Conservation (phyloP, 768 basidiomycete genomes). For the Tylopilus sp. region DNA sequence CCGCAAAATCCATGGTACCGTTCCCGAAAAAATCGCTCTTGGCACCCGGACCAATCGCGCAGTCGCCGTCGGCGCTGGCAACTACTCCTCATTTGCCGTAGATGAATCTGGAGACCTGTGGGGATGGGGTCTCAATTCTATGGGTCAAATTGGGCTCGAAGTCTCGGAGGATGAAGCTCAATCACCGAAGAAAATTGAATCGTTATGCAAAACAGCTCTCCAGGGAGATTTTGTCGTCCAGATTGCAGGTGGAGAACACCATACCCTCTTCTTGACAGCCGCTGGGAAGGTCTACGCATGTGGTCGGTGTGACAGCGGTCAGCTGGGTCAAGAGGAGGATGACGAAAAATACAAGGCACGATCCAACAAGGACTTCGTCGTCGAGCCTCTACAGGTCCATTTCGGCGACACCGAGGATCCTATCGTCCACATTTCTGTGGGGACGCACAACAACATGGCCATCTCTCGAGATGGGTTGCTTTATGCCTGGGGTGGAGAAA, state of each 20-base stretch:
- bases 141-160: slow-evolving; percentile 75
- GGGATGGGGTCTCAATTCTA: slow-evolving; percentile 95
- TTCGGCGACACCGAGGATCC: slow-evolving; percentile 66
- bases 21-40: slow-evolving; percentile 83
- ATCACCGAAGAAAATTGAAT: slow-evolving; percentile 59
- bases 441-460: slow-evolving; percentile 70
- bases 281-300: slow-evolving; percentile 83
- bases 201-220: slow-evolving; percentile 60
- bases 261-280: slow-evolving; percentile 84
- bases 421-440: slow-evolving; percentile 62
- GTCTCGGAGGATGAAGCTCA: slow-evolving; percentile 53
- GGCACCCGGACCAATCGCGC: slow-evolving; percentile 61
- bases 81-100: slow-evolving; percentile 88
- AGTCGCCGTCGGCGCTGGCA: slow-evolving; percentile 73
- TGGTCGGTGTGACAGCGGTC: slow-evolving; percentile 80
- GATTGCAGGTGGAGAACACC: slow-evolving; percentile 83
- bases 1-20: slow-evolving; percentile 84
- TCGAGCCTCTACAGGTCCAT: slow-evolving; percentile 59
- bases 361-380: slow-evolving; percentile 53
- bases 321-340: slow-evolving; percentile 72
- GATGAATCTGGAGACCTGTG: slow-evolving; percentile 80
- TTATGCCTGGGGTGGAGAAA: slow-evolving; percentile 77
- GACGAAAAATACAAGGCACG: slow-evolving; percentile 62
- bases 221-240: slow-evolving; percentile 60
- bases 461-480: slow-evolving; percentile 64